Evolutionary conservation across 495 filamentous ascomycete genomes (phyloP).

Genomic region (Aspergillus funiculosus): DNA sequence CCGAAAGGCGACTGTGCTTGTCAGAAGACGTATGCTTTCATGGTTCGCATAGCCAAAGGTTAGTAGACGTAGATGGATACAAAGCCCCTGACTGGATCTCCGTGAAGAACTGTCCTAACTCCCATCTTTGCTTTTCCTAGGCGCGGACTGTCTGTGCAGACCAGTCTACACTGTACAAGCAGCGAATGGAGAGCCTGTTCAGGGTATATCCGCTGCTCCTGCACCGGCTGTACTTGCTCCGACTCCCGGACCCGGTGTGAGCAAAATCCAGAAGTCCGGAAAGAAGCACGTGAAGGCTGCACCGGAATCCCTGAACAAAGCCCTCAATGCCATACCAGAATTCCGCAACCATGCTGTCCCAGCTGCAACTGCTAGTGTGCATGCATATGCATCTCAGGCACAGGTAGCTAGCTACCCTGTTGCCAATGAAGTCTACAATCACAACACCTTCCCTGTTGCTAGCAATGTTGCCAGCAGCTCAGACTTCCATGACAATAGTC

Average conservation of each 20-base stretch:
- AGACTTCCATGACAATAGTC: neutral
- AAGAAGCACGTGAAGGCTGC: slow-evolving; percentile 23
- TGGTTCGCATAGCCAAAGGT: slow-evolving; percentile 50
- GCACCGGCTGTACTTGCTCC: slow-evolving; percentile 15
- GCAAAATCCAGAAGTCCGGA: slow-evolving; percentile 28
- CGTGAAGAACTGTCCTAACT: neutral
- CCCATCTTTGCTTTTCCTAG: slow-evolving; percentile 11
- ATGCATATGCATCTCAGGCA: slow-evolving; percentile 10
- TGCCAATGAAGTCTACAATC: neutral
- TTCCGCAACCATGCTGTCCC: slow-evolving; percentile 15
- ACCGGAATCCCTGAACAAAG: slow-evolving; percentile 28
- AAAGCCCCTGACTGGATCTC: too few species aligned
- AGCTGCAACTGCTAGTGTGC: slow-evolving; percentile 16
- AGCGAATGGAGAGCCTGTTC: too few species aligned
- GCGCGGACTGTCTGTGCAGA: slow-evolving; percentile 36
- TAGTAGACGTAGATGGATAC: slow-evolving; percentile 4
- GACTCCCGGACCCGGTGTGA: slow-evolving; percentile 14
- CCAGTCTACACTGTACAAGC: too few species aligned
- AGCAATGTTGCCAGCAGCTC: neutral
- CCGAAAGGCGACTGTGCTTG: slow-evolving; percentile 57
- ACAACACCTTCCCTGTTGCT: neutral
- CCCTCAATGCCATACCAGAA: slow-evolving; percentile 21
- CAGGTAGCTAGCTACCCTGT: neutral
- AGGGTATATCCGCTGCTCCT: too few species aligned
- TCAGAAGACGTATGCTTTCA: slow-evolving; percentile 45